Percentiles rank a stretch among this genome's conserved stretches.
phyloP scores from a whole-genome alignment of 1,284 basidiomycete species.

The Schizophyllum amplum region DNA sequence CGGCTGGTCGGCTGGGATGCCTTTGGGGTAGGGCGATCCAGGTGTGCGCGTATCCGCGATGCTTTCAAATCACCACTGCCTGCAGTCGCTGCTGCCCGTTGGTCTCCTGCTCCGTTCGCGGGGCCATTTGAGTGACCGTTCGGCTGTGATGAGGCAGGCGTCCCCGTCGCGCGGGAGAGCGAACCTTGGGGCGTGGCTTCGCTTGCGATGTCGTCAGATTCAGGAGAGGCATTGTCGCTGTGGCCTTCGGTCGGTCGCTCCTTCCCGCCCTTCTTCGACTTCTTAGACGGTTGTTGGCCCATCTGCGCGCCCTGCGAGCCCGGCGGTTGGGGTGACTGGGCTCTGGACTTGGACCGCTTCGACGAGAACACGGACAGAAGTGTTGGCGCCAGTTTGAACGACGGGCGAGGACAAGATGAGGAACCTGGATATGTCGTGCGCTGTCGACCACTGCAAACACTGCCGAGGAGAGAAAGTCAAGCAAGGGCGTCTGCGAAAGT shows the following conservation, averaged over 20 bases:
- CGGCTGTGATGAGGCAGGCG: conserved; percentile 13
- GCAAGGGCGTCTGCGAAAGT: conserved; percentile 7
- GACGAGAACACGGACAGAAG: conserved; percentile 68
- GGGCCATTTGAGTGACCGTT: conserved; percentile 18
- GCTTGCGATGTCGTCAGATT: conserved; percentile 28
- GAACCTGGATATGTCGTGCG: background rate
- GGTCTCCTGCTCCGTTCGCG: conserved; percentile 28
- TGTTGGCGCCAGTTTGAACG: conserved; percentile 67
- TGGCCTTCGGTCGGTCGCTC: conserved; percentile 23
- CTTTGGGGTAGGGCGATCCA: conserved; percentile 30
- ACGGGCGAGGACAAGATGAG: conserved; percentile 12
- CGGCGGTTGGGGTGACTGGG: conserved; percentile 57
- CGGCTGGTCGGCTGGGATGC: conserved; percentile 24
- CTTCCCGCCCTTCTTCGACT: conserved; percentile 60
- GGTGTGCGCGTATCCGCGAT: conserved; percentile 21
- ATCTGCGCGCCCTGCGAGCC: conserved; percentile 31
- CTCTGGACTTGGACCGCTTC: conserved; percentile 59
- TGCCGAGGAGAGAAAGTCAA: conserved; percentile 5
- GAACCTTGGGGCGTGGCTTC: conserved; percentile 34
- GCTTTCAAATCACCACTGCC: too few species aligned
- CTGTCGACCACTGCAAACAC: conserved; percentile 3
- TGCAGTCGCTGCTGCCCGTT: too few species aligned
- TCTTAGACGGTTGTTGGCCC: conserved; percentile 78
- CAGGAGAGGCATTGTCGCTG: conserved; percentile 21
- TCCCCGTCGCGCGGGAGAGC: conserved; percentile 35